A percentile compares a stretch with the other conserved stretches of the same genome.
Conservation (phyloP, 768 basidiomycete species). For the Mycena rosella region DNA sequence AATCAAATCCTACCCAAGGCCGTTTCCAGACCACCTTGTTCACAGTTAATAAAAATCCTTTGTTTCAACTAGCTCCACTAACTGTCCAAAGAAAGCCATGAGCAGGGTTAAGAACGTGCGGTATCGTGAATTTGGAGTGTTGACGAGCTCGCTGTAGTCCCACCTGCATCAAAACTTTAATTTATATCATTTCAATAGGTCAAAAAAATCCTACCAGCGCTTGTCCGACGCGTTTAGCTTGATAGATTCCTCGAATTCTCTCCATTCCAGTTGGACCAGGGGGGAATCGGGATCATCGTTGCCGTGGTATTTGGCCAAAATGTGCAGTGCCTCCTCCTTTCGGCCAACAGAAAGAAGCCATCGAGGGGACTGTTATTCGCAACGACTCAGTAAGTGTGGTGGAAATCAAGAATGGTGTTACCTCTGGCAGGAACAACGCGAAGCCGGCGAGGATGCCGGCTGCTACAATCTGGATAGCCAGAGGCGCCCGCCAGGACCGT, state of each 20-base stretch:
- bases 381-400: neutral
- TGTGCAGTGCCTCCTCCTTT: slow-evolving; percentile 47
- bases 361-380: slow-evolving; percentile 43
- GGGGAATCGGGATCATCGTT: slow-evolving; percentile 50
- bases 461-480: slow-evolving; percentile 65
- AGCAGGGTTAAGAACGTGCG: slow-evolving; percentile 51
- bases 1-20: slow-evolving; percentile 35
- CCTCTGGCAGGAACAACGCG: slow-evolving; percentile 48
- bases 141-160: slow-evolving; percentile 53
- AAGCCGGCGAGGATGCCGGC: slow-evolving; percentile 49
- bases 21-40: slow-evolving; percentile 35
- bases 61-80: no score
- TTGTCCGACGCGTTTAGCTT: slow-evolving; percentile 55
- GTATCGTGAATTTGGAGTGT: slow-evolving; percentile 48
- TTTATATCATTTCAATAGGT: neutral
- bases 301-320: slow-evolving; percentile 49
- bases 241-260: slow-evolving; percentile 55
- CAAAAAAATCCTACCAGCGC: slow-evolving; percentile 47
- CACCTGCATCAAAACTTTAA: slow-evolving; percentile 32
- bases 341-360: slow-evolving; percentile 54
- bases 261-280: slow-evolving; percentile 51
- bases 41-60: no score
- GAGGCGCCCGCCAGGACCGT: slow-evolving; percentile 62
- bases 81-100: slow-evolving; percentile 54
- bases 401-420: neutral